A percentile compares a stretch with the other conserved stretches of the same genome.
Conservation (phyloP, 1,139 yeast species). For the Candida sp. region DNA sequence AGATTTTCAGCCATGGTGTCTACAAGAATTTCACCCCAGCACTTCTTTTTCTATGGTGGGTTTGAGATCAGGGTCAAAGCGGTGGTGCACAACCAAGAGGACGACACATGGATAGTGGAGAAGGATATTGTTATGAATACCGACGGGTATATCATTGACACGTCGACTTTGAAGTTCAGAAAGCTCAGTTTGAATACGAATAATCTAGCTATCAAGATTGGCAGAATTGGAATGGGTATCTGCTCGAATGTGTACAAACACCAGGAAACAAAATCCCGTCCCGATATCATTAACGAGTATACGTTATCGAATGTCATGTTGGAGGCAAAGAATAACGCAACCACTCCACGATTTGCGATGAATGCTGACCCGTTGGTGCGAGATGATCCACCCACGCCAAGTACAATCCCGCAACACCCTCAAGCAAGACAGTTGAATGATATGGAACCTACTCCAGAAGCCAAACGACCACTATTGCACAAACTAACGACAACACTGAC, state of each 20-base stretch:
- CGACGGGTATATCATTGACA: slow-evolving; percentile 42
- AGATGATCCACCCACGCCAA: not conserved
- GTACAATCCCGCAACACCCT: not conserved
- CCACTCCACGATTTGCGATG: not conserved
- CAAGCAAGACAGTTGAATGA: not conserved
- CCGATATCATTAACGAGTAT: not conserved
- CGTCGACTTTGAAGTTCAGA: slow-evolving; percentile 32
- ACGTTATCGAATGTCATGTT: not conserved
- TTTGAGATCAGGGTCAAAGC: slow-evolving; percentile 31
- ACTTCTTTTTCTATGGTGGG: slow-evolving; percentile 48
- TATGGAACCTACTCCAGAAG: slow-evolving; percentile 6
- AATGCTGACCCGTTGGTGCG: not conserved
- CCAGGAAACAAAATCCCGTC: not conserved
- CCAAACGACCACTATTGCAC: slow-evolving; percentile 12
- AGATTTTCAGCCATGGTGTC: slow-evolving; percentile 32
- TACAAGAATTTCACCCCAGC: slow-evolving; percentile 36
- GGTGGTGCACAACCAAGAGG: slow-evolving; percentile 23
- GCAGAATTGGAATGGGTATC: slow-evolving; percentile 28
- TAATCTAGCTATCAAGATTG: slow-evolving; percentile 17
- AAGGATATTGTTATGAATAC: slow-evolving; percentile 36
- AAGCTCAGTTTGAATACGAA: slow-evolving; percentile 29
- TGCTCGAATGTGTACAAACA: slow-evolving; percentile 16
- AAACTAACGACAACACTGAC: slow-evolving; percentile 12
- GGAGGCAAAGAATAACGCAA: not conserved
- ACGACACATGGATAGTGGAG: slow-evolving; percentile 42